These are phyloP conservation scores for Leccinum pallidistipes DNA, from an alignment of 1,284 basidiomycete genomes.

Conservation along the genomic window DNA sequence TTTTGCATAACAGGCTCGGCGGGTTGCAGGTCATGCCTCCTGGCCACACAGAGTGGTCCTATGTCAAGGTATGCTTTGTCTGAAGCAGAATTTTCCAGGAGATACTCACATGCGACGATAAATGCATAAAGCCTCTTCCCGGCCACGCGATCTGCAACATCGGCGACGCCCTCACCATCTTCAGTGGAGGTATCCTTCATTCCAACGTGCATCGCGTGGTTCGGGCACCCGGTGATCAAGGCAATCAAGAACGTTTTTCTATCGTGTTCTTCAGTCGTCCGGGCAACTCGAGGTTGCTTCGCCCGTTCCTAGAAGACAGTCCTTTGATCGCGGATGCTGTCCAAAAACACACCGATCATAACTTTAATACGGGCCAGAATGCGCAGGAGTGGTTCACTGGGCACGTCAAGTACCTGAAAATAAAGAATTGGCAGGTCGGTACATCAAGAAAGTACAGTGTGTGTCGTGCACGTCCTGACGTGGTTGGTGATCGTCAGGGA, in stretches of 20 bases:
- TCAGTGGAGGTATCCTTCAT: neutral
- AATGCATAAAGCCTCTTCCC: neutral
- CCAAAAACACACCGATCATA: neutral
- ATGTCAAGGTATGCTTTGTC: neutral
- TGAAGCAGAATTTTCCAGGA: neutral
- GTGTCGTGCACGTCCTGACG: neutral
- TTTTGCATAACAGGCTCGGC: neutral
- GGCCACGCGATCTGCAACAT: neutral
- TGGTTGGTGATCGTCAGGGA: neutral
- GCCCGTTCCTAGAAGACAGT: conserved; percentile 6
- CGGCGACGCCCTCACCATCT: neutral
- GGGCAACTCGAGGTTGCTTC: neutral
- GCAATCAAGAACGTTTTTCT: neutral
- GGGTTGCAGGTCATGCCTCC: neutral
- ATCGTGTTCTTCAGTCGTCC: neutral
- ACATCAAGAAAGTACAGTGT: neutral
- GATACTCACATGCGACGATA: neutral
- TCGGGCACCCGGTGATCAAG: neutral
- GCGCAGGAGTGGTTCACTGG: neutral
- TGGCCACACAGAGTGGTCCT: neutral
- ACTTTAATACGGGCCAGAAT: neutral
- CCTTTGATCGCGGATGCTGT: neutral
- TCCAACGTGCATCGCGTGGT: neutral
- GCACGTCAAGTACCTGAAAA: neutral
- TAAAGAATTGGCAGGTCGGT: neutral